Evolutionary conservation across 805 yeast genomes (phyloP).

Genomic region (Wickerhamiella azyma): DNA sequence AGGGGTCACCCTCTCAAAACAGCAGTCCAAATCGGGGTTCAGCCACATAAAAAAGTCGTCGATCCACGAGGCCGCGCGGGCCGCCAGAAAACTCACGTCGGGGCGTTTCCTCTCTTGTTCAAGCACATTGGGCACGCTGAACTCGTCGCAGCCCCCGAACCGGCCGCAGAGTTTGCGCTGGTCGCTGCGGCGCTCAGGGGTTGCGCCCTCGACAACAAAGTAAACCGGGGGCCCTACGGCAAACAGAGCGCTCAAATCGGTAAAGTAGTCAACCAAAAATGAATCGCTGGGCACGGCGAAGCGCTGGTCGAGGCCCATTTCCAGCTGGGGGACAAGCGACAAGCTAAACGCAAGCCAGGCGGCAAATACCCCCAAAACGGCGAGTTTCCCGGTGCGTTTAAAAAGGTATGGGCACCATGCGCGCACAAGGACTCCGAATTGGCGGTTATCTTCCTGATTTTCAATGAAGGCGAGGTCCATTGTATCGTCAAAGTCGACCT

Average conservation of each 20-base stretch:
- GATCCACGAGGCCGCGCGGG: constrained; percentile 84
- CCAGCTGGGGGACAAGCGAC: constrained; percentile 50
- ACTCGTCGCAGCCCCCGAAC: constrained; percentile 69
- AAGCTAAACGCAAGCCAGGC: constrained; percentile 57
- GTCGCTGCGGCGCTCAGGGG: constrained; percentile 42
- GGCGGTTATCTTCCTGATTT: constrained; percentile 18
- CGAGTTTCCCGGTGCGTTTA: constrained; percentile 32
- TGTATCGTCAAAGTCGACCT: constrained; percentile 7
- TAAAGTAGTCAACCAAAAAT: constrained; percentile 66
- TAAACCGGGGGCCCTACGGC: constrained; percentile 88
- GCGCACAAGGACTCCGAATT: constrained; percentile 31
- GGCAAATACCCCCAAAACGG: constrained; percentile 41
- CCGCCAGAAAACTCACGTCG: constrained; percentile 49
- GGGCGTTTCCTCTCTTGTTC: constrained; percentile 73
- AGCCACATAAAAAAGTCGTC: constrained; percentile 82
- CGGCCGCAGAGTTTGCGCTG: constrained; percentile 79
- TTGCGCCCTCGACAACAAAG: constrained; percentile 59
- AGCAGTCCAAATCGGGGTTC: constrained; percentile 79
- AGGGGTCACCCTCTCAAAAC: constrained; percentile 43
- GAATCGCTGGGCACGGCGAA: constrained; percentile 77
- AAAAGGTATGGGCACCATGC: constrained; percentile 51
- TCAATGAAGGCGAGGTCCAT: constrained; percentile 12
- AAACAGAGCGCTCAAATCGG: constrained; percentile 56
- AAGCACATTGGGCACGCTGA: constrained; percentile 62
- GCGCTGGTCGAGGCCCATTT: constrained; percentile 79